phyloP scores from a whole-genome alignment of 2,329 filamentous ascomycete species.

The Ceratocystis diversiconidia region DNA sequence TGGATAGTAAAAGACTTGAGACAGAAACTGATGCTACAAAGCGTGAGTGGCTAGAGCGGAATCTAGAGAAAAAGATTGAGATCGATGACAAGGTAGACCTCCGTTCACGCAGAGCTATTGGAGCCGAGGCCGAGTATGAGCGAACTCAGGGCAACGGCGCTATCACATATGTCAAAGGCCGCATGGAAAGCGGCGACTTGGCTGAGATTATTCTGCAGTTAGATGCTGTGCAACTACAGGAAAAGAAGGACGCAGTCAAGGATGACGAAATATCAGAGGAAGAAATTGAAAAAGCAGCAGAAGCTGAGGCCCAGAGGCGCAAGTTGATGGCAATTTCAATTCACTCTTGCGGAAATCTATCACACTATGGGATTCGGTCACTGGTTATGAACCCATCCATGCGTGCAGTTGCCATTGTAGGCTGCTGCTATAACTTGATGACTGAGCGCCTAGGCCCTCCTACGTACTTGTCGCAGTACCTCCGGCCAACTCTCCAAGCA shows the following conservation, averaged over 20 bases:
- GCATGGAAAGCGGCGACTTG: constrained; percentile 59
- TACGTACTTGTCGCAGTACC: constrained; percentile 67
- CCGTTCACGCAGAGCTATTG: constrained; percentile 35
- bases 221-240: constrained; percentile 22
- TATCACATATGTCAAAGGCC: constrained; percentile 65
- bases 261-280: constrained; percentile 24
- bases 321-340: constrained; percentile 79
- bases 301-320: constrained; percentile 19
- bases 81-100: constrained; percentile 28
- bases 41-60: constrained; percentile 20
- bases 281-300: constrained; percentile 18
- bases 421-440: constrained; percentile 94
- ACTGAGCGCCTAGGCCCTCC: constrained; percentile 80
- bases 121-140: constrained; percentile 34
- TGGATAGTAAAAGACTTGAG: constrained; percentile 36
- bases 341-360: constrained; percentile 94
- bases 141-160: constrained; percentile 49
- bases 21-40: constrained; percentile 28
- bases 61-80: constrained; percentile 16
- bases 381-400: constrained; percentile 73
- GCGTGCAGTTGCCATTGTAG: constrained; percentile 83
- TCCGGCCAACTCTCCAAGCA: constrained; percentile 54
- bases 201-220: constrained; percentile 51
- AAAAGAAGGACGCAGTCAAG: constrained; percentile 8
- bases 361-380: constrained; percentile 82